phyloP scores from a whole-genome alignment of 768 basidiomycete species.

The Exsudoporus frostii region DNA sequence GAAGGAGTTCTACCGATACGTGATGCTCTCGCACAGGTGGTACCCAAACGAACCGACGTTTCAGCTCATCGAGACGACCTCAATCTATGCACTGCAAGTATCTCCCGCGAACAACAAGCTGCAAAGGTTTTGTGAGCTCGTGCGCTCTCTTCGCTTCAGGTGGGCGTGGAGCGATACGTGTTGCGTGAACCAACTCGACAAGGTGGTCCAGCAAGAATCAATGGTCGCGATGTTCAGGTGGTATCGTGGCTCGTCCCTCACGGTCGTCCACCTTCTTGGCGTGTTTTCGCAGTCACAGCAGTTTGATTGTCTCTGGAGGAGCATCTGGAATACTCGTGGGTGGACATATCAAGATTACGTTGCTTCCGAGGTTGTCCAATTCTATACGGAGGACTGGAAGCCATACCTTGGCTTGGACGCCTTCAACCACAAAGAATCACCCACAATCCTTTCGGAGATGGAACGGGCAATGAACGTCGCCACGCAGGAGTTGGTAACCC shows the following conservation, averaged over 20 bases:
- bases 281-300: neutral
- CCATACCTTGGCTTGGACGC: slow-evolving; percentile 6
- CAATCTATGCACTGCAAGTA: slow-evolving; percentile 2
- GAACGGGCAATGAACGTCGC: neutral
- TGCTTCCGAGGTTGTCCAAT: slow-evolving; percentile 8
- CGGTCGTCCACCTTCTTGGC: slow-evolving; percentile 10
- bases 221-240: slow-evolving; percentile 15
- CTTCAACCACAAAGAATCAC: slow-evolving; percentile 9
- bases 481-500: neutral
- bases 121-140: slow-evolving; percentile 1
- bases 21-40: slow-evolving; percentile 13
- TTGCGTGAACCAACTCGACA: neutral
- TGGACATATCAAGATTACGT: slow-evolving; percentile 15
- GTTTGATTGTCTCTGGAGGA: neutral
- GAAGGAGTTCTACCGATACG: slow-evolving; percentile 6
- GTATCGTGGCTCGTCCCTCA: slow-evolving; percentile 10
- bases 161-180: slow-evolving; percentile 21
- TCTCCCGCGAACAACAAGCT: slow-evolving; percentile 7
- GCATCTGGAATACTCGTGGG: slow-evolving; percentile 14
- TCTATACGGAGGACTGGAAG: slow-evolving; percentile 17
- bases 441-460: slow-evolving; percentile 7
- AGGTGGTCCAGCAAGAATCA: slow-evolving; percentile 9
- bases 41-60: slow-evolving; percentile 5
- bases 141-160: neutral
- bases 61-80: slow-evolving; percentile 1